phyloP scores from a whole-genome alignment of 225 moss, liverwort and hornwort species.

The Pseudoscleropodium purum region DNA sequence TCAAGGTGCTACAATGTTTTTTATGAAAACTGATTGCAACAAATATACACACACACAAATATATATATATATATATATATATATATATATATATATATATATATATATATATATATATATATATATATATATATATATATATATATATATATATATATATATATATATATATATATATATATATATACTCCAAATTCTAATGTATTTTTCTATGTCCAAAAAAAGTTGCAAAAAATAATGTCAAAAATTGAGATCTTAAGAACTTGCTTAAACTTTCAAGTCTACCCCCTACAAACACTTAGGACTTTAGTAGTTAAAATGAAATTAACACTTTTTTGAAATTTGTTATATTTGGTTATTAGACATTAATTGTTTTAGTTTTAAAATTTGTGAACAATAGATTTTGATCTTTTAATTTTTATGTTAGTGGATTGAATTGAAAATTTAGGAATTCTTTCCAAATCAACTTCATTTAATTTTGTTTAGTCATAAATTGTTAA shows the following conservation, averaged over 20 bases:
- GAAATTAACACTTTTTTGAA: not conserved
- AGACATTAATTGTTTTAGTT: not conserved
- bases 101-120: too few species aligned
- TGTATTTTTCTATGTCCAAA: too few species aligned
- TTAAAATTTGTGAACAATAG: rapidly evolving
- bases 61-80: too few species aligned
- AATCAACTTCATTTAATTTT: not conserved
- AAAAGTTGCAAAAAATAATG: not conserved
- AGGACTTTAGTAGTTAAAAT: rapidly evolving
- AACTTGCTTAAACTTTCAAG: not conserved
- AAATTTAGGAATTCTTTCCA: not conserved
- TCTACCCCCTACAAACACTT: rapidly evolving
- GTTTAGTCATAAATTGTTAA: not conserved
- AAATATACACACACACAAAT: too few species aligned
- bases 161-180: too few species aligned
- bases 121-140: too few species aligned
- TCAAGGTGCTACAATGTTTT: not conserved
- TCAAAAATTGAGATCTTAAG: not conserved
- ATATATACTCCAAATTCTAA: rapidly evolving
- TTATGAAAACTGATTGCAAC: too few species aligned
- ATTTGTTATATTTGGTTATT: not conserved
- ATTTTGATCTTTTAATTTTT: not conserved
- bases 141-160: too few species aligned
- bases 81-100: too few species aligned
- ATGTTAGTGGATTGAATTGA: not conserved